Evolutionary conservation across 768 basidiomycete genomes (phyloP).

Genomic region (Boletus speciosus): DNA sequence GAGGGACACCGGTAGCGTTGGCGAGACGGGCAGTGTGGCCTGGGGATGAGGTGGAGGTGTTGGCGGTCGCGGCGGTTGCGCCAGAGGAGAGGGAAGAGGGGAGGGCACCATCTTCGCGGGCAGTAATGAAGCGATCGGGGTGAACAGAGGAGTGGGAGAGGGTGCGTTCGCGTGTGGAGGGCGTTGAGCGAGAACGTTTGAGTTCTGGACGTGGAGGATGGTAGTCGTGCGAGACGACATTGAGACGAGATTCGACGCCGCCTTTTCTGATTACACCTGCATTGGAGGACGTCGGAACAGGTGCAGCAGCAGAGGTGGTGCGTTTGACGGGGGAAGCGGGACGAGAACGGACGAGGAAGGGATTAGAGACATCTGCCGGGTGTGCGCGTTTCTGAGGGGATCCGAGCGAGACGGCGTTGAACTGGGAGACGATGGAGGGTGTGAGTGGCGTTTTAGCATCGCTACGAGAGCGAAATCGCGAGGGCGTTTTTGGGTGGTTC

Average conservation of each 20-base stretch:
- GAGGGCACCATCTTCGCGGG: conserved; percentile 50
- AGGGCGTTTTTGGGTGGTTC: conserved; percentile 43
- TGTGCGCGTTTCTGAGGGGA: conserved; percentile 30
- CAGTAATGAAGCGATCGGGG: conserved; percentile 73
- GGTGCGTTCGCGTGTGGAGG: conserved; percentile 44
- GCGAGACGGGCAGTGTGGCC: conserved; percentile 77
- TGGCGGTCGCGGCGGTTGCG: conserved; percentile 38
- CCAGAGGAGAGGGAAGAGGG: conserved; percentile 62
- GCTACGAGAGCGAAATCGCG: conserved; percentile 46
- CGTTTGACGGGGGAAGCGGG: conserved; percentile 67
- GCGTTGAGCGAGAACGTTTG: conserved; percentile 73
- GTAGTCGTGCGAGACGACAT: conserved; percentile 76
- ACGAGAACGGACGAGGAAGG: conserved; percentile 56
- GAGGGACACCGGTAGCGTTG: conserved; percentile 69
- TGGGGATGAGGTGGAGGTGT: conserved; percentile 55
- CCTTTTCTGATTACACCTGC: conserved; percentile 75
- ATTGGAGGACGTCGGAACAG: conserved; percentile 52
- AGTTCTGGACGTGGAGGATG: conserved; percentile 58
- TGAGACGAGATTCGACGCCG: conserved; percentile 70
- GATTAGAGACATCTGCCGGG: conserved; percentile 55
- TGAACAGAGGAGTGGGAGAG: conserved; percentile 40
- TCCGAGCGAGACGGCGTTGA: conserved; percentile 36
- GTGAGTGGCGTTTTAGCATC: conserved; percentile 49
- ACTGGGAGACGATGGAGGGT: conserved; percentile 38
- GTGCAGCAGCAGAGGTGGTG: conserved; percentile 44